These are phyloP conservation scores for Trifolium pratense DNA, from an alignment of 306 rosid genomes.

Conservation along the genomic window DNA sequence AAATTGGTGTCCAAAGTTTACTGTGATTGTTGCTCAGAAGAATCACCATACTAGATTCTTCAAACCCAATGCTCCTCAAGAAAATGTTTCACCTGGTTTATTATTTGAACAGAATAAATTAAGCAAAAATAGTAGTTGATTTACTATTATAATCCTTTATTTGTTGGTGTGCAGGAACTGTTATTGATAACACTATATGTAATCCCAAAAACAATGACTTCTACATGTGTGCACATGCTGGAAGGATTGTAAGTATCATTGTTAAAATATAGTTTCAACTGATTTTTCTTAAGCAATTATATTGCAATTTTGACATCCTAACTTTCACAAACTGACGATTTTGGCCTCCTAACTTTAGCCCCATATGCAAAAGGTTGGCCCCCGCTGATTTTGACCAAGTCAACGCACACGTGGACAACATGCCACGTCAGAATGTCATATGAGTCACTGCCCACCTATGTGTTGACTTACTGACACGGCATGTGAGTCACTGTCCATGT, in stretches of 20 bases:
- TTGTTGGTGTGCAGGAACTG: constrained; percentile 46
- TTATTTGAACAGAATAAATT: background rate
- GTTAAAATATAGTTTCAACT: background rate
- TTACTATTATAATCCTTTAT: background rate
- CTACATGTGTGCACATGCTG: constrained; percentile 54
- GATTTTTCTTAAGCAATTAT: background rate
- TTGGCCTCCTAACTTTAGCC: too few relatives aligned
- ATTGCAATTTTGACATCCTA: too few relatives aligned
- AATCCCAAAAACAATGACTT: constrained; percentile 49
- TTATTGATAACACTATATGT: constrained; percentile 45
- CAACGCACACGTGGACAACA: too few relatives aligned
- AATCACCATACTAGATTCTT: constrained; percentile 55
- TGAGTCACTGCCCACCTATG: too few relatives aligned
- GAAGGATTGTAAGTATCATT: constrained; percentile 46
- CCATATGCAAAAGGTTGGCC: too few relatives aligned
- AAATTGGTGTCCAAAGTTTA: constrained; percentile 48
- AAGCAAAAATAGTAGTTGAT: background rate
- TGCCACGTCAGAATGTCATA: too few relatives aligned
- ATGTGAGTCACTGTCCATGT: too few relatives aligned
- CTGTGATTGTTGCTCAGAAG: constrained; percentile 52
- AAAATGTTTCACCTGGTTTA: constrained; percentile 52
- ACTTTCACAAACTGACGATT: too few relatives aligned
- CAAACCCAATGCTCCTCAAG: background rate
- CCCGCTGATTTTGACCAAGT: too few relatives aligned
- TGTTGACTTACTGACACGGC: too few relatives aligned